Conservation (phyloP, 805 yeast genomes). For the Cyberlindnera sargentensis region DNA sequence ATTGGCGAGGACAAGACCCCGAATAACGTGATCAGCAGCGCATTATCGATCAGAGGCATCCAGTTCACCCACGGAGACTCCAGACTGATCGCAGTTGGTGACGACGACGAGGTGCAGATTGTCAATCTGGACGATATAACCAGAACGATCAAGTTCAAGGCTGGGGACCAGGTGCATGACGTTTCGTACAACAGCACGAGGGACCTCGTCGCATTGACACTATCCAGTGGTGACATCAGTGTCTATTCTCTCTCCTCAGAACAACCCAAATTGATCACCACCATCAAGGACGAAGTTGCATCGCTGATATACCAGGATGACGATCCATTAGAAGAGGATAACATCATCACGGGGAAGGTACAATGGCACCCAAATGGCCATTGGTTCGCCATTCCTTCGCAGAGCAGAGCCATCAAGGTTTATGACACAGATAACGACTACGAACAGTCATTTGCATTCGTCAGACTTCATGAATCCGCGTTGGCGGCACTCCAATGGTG, state of each 20-base stretch:
- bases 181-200: slow-evolving; percentile 50
- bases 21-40: slow-evolving; percentile 18
- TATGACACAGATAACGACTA: slow-evolving; percentile 22
- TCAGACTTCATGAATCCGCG: slow-evolving; percentile 22
- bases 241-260: slow-evolving; percentile 47
- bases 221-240: slow-evolving; percentile 52
- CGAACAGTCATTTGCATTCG: slow-evolving; percentile 11
- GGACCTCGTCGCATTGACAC: slow-evolving; percentile 50
- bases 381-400: slow-evolving; percentile 59
- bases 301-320: slow-evolving; percentile 34
- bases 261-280: slow-evolving; percentile 43
- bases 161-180: slow-evolving; percentile 50
- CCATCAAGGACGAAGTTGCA: slow-evolving; percentile 34
- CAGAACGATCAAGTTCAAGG: slow-evolving; percentile 26
- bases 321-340: slow-evolving; percentile 28
- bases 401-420: slow-evolving; percentile 38
- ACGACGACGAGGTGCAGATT: slow-evolving; percentile 49
- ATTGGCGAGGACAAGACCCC: slow-evolving; percentile 3
- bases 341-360: slow-evolving; percentile 43
- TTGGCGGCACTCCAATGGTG: slow-evolving; percentile 43
- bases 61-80: slow-evolving; percentile 56
- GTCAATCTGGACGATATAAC: slow-evolving; percentile 31
- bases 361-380: slow-evolving; percentile 72
- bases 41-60: slow-evolving; percentile 39
- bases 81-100: slow-evolving; percentile 57